These are phyloP conservation scores for Stagonosporopsis tanaceti DNA, from an alignment of 2,329 filamentous ascomycete genomes.

Conservation along the genomic window DNA sequence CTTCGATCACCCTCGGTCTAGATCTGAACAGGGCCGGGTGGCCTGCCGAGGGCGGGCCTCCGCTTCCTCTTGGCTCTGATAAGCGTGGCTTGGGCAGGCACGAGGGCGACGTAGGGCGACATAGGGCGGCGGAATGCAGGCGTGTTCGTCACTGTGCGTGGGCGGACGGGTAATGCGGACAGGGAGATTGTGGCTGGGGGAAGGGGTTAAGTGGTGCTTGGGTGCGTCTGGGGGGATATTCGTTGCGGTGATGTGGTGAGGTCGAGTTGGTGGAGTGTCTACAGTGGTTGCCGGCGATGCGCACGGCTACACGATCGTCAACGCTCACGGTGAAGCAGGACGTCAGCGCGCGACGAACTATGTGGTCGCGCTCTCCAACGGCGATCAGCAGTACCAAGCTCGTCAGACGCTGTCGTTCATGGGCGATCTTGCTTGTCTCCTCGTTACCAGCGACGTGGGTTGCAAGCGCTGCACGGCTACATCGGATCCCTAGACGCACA, in stretches of 20 bases:
- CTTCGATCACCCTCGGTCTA: not conserved
- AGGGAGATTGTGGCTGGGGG: not conserved
- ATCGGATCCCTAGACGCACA: not conserved
- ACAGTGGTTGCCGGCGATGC: no score
- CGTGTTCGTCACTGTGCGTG: not conserved
- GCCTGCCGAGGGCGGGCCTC: not conserved
- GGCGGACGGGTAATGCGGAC: not conserved
- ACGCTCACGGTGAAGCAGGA: no score
- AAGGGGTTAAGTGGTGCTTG: not conserved
- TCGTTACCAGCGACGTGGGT: constrained; percentile 10
- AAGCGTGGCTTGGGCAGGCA: constrained; percentile 3
- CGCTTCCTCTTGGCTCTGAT: constrained; percentile 2
- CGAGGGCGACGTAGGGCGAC: not conserved
- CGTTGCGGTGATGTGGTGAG: no score
- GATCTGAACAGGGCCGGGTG: not conserved
- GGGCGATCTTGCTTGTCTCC: constrained; percentile 8
- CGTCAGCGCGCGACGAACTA: not conserved
- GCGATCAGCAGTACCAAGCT: constrained; percentile 10
- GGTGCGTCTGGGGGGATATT: no score
- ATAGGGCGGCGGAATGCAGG: not conserved
- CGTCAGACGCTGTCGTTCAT: not conserved
- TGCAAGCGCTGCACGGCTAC: not conserved
- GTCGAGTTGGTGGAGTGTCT: no score
- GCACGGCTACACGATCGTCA: no score
- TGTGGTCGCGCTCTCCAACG: constrained; percentile 7